phyloP scores from a whole-genome alignment of 2,329 filamentous ascomycete species.

The Phyllosticta ampelicida region DNA sequence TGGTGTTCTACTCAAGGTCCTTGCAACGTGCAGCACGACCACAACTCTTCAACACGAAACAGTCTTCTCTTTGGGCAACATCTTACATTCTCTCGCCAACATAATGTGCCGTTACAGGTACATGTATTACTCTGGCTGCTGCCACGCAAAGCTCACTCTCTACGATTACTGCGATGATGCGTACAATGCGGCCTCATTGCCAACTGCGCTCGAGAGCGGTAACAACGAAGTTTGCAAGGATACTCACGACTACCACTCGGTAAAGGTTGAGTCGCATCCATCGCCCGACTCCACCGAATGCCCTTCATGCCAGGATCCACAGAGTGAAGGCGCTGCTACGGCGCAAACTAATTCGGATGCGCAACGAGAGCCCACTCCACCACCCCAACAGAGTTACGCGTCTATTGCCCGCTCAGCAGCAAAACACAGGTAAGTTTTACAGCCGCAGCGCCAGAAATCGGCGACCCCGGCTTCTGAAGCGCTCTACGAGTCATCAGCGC shows the following conservation, averaged over 20 bases:
- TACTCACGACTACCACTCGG: background rate
- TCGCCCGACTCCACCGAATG: background rate
- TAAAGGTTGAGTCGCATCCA: background rate
- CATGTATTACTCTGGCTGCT: slow-evolving; percentile 23
- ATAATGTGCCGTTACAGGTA: slow-evolving; percentile 28
- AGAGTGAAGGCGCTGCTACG: background rate
- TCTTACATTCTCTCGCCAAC: background rate
- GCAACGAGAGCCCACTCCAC: background rate
- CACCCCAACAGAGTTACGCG: background rate
- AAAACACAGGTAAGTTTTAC: background rate
- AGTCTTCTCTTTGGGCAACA: background rate
- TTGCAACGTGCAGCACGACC: background rate
- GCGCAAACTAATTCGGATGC: background rate
- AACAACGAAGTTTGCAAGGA: background rate
- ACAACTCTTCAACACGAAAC: background rate
- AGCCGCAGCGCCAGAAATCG: background rate
- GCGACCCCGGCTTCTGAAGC: background rate
- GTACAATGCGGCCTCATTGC: background rate
- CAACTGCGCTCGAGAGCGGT: background rate
- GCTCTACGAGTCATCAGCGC: background rate
- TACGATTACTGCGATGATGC: slow-evolving; percentile 21
- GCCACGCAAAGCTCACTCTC: slow-evolving; percentile 22
- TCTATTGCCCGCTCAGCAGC: background rate
- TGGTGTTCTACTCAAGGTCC: background rate
- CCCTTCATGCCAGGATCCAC: background rate